phyloP scores from a whole-genome alignment of 1,139 yeast genomes.

The Debaryomyces sp. region DNA sequence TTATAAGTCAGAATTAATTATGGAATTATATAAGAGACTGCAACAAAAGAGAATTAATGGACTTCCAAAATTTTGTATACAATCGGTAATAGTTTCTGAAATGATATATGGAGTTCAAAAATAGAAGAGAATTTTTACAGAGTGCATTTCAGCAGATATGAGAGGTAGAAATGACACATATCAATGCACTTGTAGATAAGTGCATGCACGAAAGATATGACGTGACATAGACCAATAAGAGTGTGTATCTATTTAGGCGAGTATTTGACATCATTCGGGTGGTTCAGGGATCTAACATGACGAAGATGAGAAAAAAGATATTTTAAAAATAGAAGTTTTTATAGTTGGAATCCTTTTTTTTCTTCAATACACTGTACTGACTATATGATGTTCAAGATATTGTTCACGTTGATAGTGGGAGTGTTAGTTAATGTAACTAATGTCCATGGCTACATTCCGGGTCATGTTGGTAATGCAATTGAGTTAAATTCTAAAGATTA shows the following conservation, averaged over 20 bases:
- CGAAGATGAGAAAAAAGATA: background rate
- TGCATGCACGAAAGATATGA: background rate
- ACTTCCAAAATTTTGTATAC: too few relatives aligned
- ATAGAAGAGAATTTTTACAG: background rate
- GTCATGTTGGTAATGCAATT: background rate
- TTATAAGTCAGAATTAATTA: too few relatives aligned
- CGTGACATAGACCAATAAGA: background rate
- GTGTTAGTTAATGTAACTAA: background rate
- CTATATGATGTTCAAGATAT: background rate
- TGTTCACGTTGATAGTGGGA: background rate
- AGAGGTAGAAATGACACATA: background rate
- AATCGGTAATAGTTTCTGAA: background rate
- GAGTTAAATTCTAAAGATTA: conserved; percentile 2
- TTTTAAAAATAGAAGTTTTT: background rate
- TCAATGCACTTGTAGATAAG: background rate
- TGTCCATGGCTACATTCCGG: background rate
- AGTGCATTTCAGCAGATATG: background rate
- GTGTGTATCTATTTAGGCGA: background rate
- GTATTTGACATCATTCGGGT: background rate
- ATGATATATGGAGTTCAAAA: background rate
- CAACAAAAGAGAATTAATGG: too few relatives aligned
- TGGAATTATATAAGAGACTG: too few relatives aligned
- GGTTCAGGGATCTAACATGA: background rate
- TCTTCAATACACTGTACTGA: background rate
- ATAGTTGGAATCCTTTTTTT: background rate